Base-by-base conservation (phyloP, 2,329 filamentous ascomycete species). In the Ceratocystis huliohia region DNA sequence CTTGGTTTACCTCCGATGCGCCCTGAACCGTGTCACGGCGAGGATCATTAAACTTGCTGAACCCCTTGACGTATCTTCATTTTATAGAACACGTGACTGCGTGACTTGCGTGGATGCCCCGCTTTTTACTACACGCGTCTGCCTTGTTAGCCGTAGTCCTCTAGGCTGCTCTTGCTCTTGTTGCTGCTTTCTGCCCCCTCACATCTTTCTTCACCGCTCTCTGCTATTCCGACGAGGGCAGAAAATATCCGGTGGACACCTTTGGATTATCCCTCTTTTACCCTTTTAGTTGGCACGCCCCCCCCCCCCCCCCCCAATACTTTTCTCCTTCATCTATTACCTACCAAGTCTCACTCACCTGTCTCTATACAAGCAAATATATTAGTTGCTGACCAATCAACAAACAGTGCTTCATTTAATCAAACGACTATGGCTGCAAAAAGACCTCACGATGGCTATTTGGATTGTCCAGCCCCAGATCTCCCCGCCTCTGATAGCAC, bases 381-480 rank as follows among this genome's bases (percentile, higher is more conserved):
- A 41, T 41, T 13, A 41, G 10, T 13, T 13, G 8, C 37, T 13
- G 37, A 13, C 37, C 37, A 41, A 41, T 41, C 37, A 41, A 13
- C 8, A 41, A 41, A 13, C 8, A 41, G 37, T 41, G 37, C 37
- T 41, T 41, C 10, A 22, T 25, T 25, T 15, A 28, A 53, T 53
- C 20, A 30, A 28, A 15, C 61, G n/a, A 59, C n/a, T 37, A 68
- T 68, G 66, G 41, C 64, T 7, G 37, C 64, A 56, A 68, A 68
- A 59, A 48, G 66, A 61, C 64, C 66, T 10, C 50, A 61, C 22
- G 53, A 64, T 22, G 41, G 44, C 6, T 15, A 46, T 41, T 41
- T 41, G 4, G 63, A 65, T 7, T 20, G 13, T 15, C 20, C 30
- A n/a, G 37, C 48, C n/a, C n/a, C 62, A 25, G 66, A 65, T 25